Percentiles rank a stretch among this genome's conserved stretches.
Conservation (phyloP, 1,284 basidiomycete species). For the Clitocybe nebularis region DNA sequence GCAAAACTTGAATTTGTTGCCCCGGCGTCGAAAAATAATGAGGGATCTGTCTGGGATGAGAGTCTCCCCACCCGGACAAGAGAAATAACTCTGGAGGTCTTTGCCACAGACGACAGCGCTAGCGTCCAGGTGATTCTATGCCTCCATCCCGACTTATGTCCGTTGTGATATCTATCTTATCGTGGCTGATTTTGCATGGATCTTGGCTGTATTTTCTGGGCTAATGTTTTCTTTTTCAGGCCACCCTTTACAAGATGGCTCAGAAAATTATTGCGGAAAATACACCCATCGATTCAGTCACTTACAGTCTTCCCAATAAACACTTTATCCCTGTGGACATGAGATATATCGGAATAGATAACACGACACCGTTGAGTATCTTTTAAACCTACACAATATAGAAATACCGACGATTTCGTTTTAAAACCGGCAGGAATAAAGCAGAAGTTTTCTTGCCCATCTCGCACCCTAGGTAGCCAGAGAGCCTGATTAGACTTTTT, state of each 20-base stretch:
- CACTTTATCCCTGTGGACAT: constrained; percentile 87
- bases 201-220: background rate
- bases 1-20: constrained; percentile 46
- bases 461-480: too few relatives aligned
- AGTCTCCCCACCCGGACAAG: constrained; percentile 56
- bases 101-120: constrained; percentile 86
- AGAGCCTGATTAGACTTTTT: too few relatives aligned
- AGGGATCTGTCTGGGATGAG: constrained; percentile 58
- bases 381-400: too few relatives aligned
- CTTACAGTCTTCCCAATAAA: constrained; percentile 88
- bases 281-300: constrained; percentile 54
- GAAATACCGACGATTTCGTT: too few relatives aligned
- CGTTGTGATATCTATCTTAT: background rate
- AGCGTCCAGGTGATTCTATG: constrained; percentile 71
- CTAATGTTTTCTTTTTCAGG: constrained; percentile 41
- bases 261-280: constrained; percentile 71
- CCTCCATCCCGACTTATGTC: background rate
- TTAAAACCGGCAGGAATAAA: constrained; percentile 42
- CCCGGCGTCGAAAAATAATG: constrained; percentile 34
- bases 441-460: constrained; percentile 82
- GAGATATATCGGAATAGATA: constrained; percentile 49
- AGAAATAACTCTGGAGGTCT: constrained; percentile 73
- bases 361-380: constrained; percentile 37
- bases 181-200: background rate
- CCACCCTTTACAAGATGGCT: constrained; percentile 89